Evolutionary conservation across 805 yeast species (phyloP), one percentile per base, ranked within the genome.

Genomic region (Wickerhamomyces tratensis): DNA sequence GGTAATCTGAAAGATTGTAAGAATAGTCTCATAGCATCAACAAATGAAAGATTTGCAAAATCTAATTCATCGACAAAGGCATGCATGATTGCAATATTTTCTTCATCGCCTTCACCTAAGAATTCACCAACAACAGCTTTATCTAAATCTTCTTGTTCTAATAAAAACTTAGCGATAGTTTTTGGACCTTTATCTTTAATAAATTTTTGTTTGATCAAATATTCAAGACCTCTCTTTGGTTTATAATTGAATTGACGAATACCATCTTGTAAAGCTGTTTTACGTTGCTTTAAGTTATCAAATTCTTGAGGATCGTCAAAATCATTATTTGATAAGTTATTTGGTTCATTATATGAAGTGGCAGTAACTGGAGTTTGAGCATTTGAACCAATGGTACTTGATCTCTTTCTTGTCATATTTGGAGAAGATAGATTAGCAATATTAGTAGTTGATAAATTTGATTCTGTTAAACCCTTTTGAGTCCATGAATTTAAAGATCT

Each of bases 1-100:
- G 99, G 98, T 46, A 93, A 72, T 59, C 98, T 73, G 65, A 93
- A 94, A 39, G 78, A 72, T 57, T 94, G 98, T 45, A 93, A 70
- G 55, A 87, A 87, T 13, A 65, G 68, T 50, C 98, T 75, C 67
- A 93, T 68, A 0, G 98, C 94, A 51, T 82, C 95, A 13, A 89
- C 88, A 57, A 93, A 88, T 1, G 78, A 67, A 49, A 72, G 59
- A 33, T 71, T 70, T 6, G 72, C 64, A 59, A 93, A 91, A 43
- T 88, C 86, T 80, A 93, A 81, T 48, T 72, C 65, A 56, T 89
- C 96, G 29, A 91, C 95, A 66, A 93, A 93, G 6, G 87, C 83
- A 61, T 89, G 96, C 97, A 91, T 88, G 35, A 82, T 77, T 5
- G 82, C 79, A 46, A 86, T 76, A 58, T 86, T 82, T 39, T 72